Percentiles rank a stretch among this genome's conserved stretches.
Evolutionary conservation across 129 eudicot genomes (phyloP).

Genomic region (Tagetes patula): DNA sequence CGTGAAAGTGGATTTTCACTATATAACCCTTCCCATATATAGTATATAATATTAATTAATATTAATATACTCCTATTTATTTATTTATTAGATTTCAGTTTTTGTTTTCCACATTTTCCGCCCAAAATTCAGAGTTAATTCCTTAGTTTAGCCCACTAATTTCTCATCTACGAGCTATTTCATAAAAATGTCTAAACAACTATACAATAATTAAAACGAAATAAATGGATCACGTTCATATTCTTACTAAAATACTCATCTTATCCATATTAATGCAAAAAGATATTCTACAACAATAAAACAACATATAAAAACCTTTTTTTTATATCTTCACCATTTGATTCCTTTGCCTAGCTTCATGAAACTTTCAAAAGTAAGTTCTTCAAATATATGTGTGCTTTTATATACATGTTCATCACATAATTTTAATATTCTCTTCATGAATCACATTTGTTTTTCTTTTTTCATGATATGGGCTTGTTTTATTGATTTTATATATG

Average conservation of each 20-base stretch:
- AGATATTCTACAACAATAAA: not conserved
- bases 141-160: conserved; percentile 27
- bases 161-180: conserved; percentile 25
- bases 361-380: conserved; percentile 27
- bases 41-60: too few species aligned
- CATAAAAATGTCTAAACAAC: conserved; percentile 11
- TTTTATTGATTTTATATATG: not conserved
- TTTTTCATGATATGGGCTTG: not conserved
- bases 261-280: conserved; percentile 17
- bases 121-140: conserved; percentile 31
- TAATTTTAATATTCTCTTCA: not conserved
- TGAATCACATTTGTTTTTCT: not conserved
- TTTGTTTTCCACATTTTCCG: conserved; percentile 13
- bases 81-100: not conserved
- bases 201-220: conserved; percentile 23
- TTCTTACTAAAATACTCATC: conserved; percentile 27
- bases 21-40: too few species aligned
- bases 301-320: not conserved
- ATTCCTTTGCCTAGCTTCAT: not conserved
- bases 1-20: too few species aligned
- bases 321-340: not conserved
- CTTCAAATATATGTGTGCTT: conserved; percentile 23
- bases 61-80: not conserved
- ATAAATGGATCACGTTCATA: conserved; percentile 32
- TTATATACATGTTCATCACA: not conserved